Conservation (phyloP, 345 rosid genomes). For the Moricandia arvensis region DNA sequence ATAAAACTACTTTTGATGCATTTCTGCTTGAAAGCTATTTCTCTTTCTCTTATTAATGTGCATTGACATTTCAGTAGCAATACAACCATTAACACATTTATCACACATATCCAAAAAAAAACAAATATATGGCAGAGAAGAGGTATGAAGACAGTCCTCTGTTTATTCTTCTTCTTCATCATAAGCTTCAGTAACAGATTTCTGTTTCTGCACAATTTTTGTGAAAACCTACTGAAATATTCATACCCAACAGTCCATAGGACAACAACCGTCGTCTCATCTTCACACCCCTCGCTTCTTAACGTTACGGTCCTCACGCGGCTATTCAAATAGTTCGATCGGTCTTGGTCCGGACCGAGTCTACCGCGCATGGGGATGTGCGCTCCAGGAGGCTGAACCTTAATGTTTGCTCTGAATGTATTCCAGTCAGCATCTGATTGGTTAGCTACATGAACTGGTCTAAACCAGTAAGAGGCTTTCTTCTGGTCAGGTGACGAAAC, state of each 20-base stretch:
- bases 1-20: too few species aligned
- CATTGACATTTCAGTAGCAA: not conserved
- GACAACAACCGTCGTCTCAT: constrained; percentile 28
- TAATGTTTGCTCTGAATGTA: constrained; percentile 27
- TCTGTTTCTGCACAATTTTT: constrained; percentile 23
- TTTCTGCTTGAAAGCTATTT: too few species aligned
- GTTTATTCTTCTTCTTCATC: not conserved
- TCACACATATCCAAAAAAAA: not conserved
- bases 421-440: constrained; percentile 9
- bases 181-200: not conserved
- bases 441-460: constrained; percentile 33
- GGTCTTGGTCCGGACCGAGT: not conserved
- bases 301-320: not conserved
- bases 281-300: constrained; percentile 3
- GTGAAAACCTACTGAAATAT: not conserved
- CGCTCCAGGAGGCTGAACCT: not conserved
- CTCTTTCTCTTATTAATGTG: not conserved
- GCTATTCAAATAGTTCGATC: not conserved
- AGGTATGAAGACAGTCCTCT: not conserved
- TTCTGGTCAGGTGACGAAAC: constrained; percentile 24
- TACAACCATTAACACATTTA: not conserved
- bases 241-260: constrained; percentile 31
- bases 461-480: constrained; percentile 33
- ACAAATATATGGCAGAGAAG: not conserved
- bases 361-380: constrained; percentile 18